Base-by-base conservation (phyloP, 2,329 filamentous ascomycete species). In the Claviceps pazoutovae region DNA sequence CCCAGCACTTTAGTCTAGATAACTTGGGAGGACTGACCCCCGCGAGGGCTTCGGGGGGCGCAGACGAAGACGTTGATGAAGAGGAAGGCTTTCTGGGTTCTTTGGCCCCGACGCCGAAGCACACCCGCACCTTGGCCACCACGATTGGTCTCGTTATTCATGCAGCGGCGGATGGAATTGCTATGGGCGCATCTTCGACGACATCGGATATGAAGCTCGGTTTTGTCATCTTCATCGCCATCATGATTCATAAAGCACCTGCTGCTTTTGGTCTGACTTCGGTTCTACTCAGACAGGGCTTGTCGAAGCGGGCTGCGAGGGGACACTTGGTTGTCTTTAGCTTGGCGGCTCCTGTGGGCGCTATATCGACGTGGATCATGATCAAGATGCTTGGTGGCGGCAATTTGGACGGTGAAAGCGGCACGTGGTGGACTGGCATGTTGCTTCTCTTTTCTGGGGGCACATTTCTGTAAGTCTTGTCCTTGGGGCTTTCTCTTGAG, bases 231-330 rank as follows among this genome's bases (percentile, higher is more conserved):
- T 98, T 98, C 66, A 69, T 95, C 42, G 93, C 93, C 11, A 93
- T 98, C 59, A 94, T 98, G 86, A 80, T 97, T 5, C 93, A 98
- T 68, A 98, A 97, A 70, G 91, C 89, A 1, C 91, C 90, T 0
- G 93, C 93, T 1, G 90, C 93, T 0, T 98, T 98, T 70, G 93
- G 93, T 0, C 71, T 98, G 47, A 97, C 91, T 0, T 90, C 89
- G 1, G 80, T 96, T 2, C 71, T 98, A 46, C 73, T 98, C 46
- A 94, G 91, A 66, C 89, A 96, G 63, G 93, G 93, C 0, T 73
- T 97, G 1, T 88, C 86, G 13, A 97, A 94, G 66, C 82, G 91
- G 44, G 83, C 83, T 9, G 88, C 89, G 1, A 76, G 91, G 53
- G 84, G 83, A 0, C 93, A 97, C 67, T 73, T 98, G 34, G 78